Evolutionary conservation across 306 rosid species (phyloP), one percentile per base, ranked within the genome.

Genomic region (Quercus variabilis): DNA sequence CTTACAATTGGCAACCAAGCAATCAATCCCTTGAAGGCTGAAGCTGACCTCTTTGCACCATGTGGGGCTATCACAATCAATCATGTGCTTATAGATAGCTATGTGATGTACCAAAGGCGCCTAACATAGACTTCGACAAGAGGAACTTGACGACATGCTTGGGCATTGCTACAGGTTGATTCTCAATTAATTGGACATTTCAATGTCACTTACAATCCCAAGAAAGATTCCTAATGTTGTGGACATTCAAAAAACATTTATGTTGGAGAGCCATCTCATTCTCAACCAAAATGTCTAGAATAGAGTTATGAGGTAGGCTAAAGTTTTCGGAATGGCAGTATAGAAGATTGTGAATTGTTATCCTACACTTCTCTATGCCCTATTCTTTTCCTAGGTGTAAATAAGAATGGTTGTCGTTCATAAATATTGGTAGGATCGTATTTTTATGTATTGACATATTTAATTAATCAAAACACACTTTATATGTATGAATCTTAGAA

Each of bases 1-100:
- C 87, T 80, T 78, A 73, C 87, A 69, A 65, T 78, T 62, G 85
- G 63, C 54, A 75, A 20, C 85, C 2, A 72, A 60, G 2, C 8
- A 65, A 31, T 31, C 51, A 67, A 18, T n/a, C 71, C 10, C 41
- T 8, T 14, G 41, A 63, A 28, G 69, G 15, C 43, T 14, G 41
- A 63, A 63, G 69, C 23, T 31, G 1, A 35, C 43, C 71, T 13
- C 19, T n/a, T 18, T 67, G 71, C 51, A 33, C 20, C 51, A 7
- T 19, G 71, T 67, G 46, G 51, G 51, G 51, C n/a, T 14, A 26
- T 63, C 69, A 63, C 69, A 28, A 5, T 28, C 43, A 63, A 26
- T 5, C 71, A 31, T 33, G 71, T 67, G 51, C 71, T 18, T 1
- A 63, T 26, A 49, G 54, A 41, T 49, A 63, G 43, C 38, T 63